phyloP scores from a whole-genome alignment of 139 green algal genomes.

The Astrephomene gubernaculifera region DNA sequence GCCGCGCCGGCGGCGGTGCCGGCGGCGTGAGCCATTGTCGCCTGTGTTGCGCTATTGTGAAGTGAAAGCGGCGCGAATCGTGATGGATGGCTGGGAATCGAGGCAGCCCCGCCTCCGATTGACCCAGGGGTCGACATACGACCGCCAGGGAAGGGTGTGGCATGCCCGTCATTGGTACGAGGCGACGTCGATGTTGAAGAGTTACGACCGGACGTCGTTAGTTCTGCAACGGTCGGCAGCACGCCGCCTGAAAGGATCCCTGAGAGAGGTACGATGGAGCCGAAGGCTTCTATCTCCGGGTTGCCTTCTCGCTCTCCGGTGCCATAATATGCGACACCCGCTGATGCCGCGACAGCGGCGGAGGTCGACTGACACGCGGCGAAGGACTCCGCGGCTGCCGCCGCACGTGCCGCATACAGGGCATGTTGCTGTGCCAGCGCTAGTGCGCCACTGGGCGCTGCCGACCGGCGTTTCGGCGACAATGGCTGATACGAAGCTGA shows the following conservation, averaged over 20 bases:
- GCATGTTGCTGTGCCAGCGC: conserved; percentile 13
- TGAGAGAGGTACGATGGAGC: not conserved
- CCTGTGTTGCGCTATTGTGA: not conserved
- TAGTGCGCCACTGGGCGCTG: not conserved
- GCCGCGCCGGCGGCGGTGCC: not conserved
- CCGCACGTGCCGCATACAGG: conserved; percentile 1
- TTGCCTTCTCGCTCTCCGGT: not conserved
- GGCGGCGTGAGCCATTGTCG: not conserved
- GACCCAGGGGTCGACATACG: not conserved
- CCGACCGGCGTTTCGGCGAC: not conserved
- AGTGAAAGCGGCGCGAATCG: not conserved
- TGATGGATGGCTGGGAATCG: not conserved
- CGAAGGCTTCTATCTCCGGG: not conserved
- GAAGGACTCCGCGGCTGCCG: conserved; percentile 10
- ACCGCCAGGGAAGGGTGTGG: not conserved
- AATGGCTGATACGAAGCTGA: too few relatives aligned
- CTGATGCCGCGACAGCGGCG: not conserved
- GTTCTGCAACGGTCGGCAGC: conserved; percentile 3
- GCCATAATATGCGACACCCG: not conserved
- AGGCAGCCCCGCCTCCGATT: not conserved
- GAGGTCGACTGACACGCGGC: not conserved
- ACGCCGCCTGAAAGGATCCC: not conserved
- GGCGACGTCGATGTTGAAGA: conserved; percentile 1
- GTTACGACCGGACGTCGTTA: conserved; percentile 2
- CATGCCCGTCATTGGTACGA: not conserved